These are phyloP conservation scores for Gymnopilus junonius DNA, from an alignment of 768 basidiomycete genomes.

Conservation along the genomic window DNA sequence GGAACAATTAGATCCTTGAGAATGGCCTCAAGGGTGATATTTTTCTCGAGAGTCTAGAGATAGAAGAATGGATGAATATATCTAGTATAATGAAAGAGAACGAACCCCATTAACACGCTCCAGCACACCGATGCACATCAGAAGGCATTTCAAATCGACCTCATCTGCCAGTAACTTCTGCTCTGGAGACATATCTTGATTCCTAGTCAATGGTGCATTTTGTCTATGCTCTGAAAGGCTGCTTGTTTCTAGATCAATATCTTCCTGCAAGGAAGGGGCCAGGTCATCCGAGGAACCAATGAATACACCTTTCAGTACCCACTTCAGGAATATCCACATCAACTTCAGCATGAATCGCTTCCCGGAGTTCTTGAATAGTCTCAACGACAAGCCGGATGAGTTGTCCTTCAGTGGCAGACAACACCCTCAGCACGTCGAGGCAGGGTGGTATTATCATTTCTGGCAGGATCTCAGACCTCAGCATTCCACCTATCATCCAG, in stretches of 20 bases:
- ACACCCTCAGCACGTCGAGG: constrained; percentile 78
- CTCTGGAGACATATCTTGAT: constrained; percentile 55
- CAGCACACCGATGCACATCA: constrained; percentile 80
- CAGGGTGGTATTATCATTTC: constrained; percentile 71
- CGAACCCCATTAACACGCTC: constrained; percentile 86
- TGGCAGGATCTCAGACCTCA: constrained; percentile 72
- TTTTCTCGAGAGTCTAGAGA: constrained; percentile 64
- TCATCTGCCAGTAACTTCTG: constrained; percentile 60
- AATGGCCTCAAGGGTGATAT: constrained; percentile 74
- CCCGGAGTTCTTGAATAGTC: constrained; percentile 80
- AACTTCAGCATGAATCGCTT: constrained; percentile 44
- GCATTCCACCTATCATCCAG: constrained; percentile 71
- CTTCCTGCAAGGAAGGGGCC: neutral
- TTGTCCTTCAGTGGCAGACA: constrained; percentile 79
- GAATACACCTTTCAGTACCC: constrained; percentile 20
- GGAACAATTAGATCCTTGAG: constrained; percentile 86
- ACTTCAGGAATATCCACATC: constrained; percentile 14
- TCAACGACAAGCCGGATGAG: constrained; percentile 90
- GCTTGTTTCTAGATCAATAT: constrained; percentile 25
- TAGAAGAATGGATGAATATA: neutral
- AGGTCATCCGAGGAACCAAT: neutral
- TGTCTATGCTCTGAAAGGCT: constrained; percentile 33
- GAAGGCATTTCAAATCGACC: constrained; percentile 76
- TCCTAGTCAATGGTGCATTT: constrained; percentile 23
- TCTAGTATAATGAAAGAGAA: constrained; percentile 13